These are phyloP conservation scores for Marchantia paleacea DNA, from an alignment of 225 moss, liverwort and hornwort species.

Conservation along the genomic window DNA sequence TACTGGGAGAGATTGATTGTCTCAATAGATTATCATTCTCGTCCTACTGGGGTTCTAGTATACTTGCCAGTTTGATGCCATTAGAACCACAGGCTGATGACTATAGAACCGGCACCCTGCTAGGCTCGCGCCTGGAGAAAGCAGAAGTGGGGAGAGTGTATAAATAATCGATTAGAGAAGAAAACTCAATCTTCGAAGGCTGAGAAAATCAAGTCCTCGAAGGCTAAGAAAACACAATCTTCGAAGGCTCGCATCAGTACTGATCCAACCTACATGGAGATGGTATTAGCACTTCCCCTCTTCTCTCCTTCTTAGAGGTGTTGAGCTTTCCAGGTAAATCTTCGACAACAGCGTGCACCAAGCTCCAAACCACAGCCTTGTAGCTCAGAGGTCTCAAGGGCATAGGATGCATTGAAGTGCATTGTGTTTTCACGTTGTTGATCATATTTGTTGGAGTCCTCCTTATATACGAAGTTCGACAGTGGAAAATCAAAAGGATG, in stretches of 20 bases:
- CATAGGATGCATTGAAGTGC: neutral
- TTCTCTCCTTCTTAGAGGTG: neutral
- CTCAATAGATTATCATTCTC: neutral
- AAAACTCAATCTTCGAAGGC: conserved; percentile 6
- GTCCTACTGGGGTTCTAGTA: neutral
- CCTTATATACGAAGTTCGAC: neutral
- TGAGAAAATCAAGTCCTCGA: conserved; percentile 15
- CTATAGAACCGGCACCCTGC: conserved; percentile 15
- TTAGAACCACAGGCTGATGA: conserved; percentile 10
- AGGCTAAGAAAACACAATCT: conserved; percentile 19
- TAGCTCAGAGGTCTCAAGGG: neutral
- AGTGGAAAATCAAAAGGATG: neutral
- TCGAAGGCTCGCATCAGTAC: conserved; percentile 21
- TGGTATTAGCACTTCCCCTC: conserved; percentile 31
- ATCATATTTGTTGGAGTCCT: neutral
- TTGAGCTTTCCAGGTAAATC: neutral
- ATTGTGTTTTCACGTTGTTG: neutral
- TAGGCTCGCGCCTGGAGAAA: conserved; percentile 29
- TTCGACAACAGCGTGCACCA: neutral
- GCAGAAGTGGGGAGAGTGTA: conserved; percentile 25
- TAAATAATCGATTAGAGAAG: conserved; percentile 23
- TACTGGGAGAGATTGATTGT: neutral
- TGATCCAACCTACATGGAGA: conserved; percentile 22
- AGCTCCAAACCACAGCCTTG: conserved; percentile 3
- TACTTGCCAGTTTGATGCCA: neutral